These are phyloP conservation scores for Epichloe elymi DNA, from an alignment of 2,329 filamentous ascomycete genomes.

Conservation along the genomic window DNA sequence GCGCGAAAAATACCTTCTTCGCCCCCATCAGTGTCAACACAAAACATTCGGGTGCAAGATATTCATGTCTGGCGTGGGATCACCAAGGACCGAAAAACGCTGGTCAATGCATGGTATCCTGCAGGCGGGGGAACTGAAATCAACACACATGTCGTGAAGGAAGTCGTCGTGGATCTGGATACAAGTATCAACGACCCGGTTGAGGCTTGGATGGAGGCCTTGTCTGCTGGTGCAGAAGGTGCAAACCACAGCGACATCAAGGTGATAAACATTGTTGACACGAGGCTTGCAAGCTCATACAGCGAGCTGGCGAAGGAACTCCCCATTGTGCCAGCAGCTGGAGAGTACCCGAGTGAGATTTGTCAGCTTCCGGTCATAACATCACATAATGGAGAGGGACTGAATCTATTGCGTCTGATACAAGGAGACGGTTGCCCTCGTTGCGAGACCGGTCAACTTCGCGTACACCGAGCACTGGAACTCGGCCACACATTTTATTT, in stretches of 20 bases:
- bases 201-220: conserved; percentile 35
- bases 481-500: conserved; percentile 92
- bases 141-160: conserved; percentile 50
- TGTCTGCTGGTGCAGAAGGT: conserved; percentile 9
- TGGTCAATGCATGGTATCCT: conserved; percentile 60
- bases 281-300: conserved; percentile 15
- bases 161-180: conserved; percentile 54
- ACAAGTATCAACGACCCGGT: conserved; percentile 50
- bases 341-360: background rate
- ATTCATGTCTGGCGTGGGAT: conserved; percentile 47
- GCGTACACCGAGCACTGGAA: conserved; percentile 64
- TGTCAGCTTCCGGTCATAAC: conserved; percentile 3
- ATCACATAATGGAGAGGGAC: conserved; percentile 14
- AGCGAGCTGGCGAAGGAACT: conserved; percentile 12
- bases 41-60: conserved; percentile 5
- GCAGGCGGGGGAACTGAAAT: conserved; percentile 22
- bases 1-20: conserved; percentile 11
- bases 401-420: conserved; percentile 53
- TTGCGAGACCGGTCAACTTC: conserved; percentile 51
- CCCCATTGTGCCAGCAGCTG: conserved; percentile 13
- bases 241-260: background rate
- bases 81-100: conserved; percentile 50
- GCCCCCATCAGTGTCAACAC: background rate
- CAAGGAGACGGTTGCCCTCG: conserved; percentile 60
- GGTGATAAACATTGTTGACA: conserved; percentile 24